Evolutionary conservation across 176 grass and related monocot genomes (phyloP).

Genomic region (Lolium multiflorum): DNA sequence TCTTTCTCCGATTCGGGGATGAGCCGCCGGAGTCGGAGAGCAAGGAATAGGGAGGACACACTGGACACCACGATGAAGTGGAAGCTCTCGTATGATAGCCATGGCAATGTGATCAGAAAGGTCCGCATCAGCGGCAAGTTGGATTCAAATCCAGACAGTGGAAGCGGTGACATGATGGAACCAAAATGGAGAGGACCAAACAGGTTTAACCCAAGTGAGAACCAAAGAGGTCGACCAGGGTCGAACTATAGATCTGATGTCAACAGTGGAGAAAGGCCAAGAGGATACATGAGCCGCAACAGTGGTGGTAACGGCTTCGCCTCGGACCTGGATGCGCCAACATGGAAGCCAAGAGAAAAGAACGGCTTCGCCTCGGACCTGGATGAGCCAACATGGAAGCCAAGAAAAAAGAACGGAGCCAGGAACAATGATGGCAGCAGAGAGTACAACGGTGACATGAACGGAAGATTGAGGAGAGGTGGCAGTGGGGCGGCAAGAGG

Average conservation of each 20-base stretch:
- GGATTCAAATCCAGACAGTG: slow-evolving; percentile 8
- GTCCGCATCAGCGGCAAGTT: not conserved
- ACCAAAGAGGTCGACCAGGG: not conserved
- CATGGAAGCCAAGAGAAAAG: slow-evolving; percentile 52
- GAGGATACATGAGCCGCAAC: not conserved
- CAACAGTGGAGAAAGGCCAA: not conserved
- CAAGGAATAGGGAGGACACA: slow-evolving; percentile 7
- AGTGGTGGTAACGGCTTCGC: slow-evolving; percentile 2
- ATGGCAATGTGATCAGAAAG: slow-evolving; percentile 6
- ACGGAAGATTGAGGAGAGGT: slow-evolving; percentile 20
- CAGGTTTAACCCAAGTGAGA: not conserved
- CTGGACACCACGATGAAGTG: not conserved
- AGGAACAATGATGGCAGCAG: slow-evolving; percentile 4
- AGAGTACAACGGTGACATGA: not conserved
- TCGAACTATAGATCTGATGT: not conserved
- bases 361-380: slow-evolving; percentile 15
- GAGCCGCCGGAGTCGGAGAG: not conserved
- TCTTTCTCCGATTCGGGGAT: slow-evolving; percentile 38
- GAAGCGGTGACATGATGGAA: not conserved
- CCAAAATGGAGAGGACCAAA: slow-evolving; percentile 29
- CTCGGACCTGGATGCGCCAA: slow-evolving; percentile 43
- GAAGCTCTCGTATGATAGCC: not conserved
- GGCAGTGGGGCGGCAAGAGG: not conserved
- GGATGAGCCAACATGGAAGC: slow-evolving; percentile 58
- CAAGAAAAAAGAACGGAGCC: slow-evolving; percentile 29